These are phyloP conservation scores for Serendipita sp. DNA, from an alignment of 1,284 basidiomycete species.

Conservation along the genomic window DNA sequence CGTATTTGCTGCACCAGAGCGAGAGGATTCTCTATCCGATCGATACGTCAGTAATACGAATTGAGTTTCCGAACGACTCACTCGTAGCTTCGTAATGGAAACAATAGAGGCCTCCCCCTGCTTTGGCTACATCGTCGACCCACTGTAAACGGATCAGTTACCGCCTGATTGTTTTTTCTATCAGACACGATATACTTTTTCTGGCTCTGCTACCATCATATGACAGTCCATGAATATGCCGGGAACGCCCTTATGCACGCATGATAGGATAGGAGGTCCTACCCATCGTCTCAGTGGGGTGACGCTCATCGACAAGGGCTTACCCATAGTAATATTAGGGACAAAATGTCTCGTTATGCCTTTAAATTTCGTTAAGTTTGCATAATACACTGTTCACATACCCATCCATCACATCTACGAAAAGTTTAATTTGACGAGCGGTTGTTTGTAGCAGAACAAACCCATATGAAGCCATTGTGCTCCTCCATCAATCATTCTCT, in stretches of 20 bases:
- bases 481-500: slow-evolving; percentile 80
- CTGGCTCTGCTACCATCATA: slow-evolving; percentile 98
- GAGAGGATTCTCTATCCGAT: slow-evolving; percentile 46
- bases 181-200: slow-evolving; percentile 46
- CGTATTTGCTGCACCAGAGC: slow-evolving; percentile 68
- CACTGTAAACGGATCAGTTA: slow-evolving; percentile 39
- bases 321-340: slow-evolving; percentile 94
- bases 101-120: slow-evolving; percentile 89
- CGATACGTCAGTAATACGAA: neutral
- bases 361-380: neutral
- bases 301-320: slow-evolving; percentile 7
- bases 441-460: slow-evolving; percentile 25
- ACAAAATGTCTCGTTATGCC: slow-evolving; percentile 71
- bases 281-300: slow-evolving; percentile 5
- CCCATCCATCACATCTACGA: slow-evolving; percentile 91
- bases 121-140: slow-evolving; percentile 91
- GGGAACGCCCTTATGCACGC: slow-evolving; percentile 79
- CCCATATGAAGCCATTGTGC: slow-evolving; percentile 97
- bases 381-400: slow-evolving; percentile 21
- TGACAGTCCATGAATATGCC: slow-evolving; percentile 99
- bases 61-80: slow-evolving; percentile 26
- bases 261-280: slow-evolving; percentile 83
- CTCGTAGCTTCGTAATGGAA: slow-evolving; percentile 96
- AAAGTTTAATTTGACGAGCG: neutral
- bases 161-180: neutral